Base-by-base conservation (phyloP, 805 yeast species). In the Saturnispora galanensis region DNA sequence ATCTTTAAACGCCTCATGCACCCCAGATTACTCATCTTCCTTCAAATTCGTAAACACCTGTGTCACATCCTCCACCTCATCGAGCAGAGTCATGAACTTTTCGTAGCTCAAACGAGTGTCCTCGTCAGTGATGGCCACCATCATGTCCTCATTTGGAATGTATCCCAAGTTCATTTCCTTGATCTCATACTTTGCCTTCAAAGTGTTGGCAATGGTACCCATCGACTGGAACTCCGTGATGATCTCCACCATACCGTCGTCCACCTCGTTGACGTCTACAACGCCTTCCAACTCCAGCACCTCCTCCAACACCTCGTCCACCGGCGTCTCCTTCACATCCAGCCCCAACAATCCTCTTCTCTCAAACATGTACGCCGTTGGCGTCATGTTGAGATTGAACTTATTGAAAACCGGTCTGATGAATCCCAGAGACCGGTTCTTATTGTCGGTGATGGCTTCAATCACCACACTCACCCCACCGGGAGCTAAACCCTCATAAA, bases 401-500 rank as follows among this genome's bases (percentile, higher is more conserved):
- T 84, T 84, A 35, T 79, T 74, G 59, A 90, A 78, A 4, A 84
- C 81, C 8, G 83, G 78, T 55, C 89, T 76, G 8, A 93, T 81
- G 40, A 73, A 71, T 12, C 84, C 81, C 31, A 87, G 74, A 0
- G 96, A 81, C 42, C 97, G 69, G 47, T 83, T 79, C 61, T 84
- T 86, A 62, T 87, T 90, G 58, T 90, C 96, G 0, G 97, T 90
- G 40, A 79, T 69, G 0, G 95, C 89, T 56, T 87, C 95, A 4
- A 90, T 78, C 4, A 90, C 74, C 38, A 88, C 69, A 0, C 96
- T 84, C 2, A 85, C 85, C 2, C 96, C 96, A 1, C 89, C 94
- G 0, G 96, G 96, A 0, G 90, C 97, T 60, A 88, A 69, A 12
- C 93, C 95, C 60, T 93, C 97, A 62, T 89, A 93, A 10, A 74